Base-by-base conservation (phyloP, 345 rosid species). In the Melaleuca alternifolia region DNA sequence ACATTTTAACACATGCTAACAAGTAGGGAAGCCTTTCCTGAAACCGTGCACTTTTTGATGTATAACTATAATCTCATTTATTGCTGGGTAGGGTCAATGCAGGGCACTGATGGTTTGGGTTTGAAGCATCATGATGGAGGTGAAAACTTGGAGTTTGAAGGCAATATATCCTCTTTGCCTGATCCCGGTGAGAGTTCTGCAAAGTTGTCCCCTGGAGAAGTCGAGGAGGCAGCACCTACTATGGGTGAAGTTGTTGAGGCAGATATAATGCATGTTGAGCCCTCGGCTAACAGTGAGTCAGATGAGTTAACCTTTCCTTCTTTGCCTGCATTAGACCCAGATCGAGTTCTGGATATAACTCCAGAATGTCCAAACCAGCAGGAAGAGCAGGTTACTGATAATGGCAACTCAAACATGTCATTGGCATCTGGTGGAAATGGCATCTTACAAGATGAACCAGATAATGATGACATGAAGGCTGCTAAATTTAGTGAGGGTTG, bases 51-150 rank as follows among this genome's bases (percentile, higher is more conserved):
- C 59, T 50, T 84, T 85, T 79, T 56, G 53, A 54, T 77, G 86
- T 85, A 89, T 95, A 88, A 93, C 92, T 88, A 90, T 89, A 85
- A 93, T 93, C 96, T 94, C 95, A 94, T 94, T 95, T 93, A 91
- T 92, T 94, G 89, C 94, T 95, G 91, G 97, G 94, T 93, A 94
- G 99, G 99, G 95, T 91, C 92, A 91, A 93, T 96, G 98, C 98
- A 97, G 98, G 98, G 92, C 89, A 91, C 92, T 89, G 89, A 93
- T 92, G 92, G 90, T 90, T 92, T 88, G 88, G 93, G 81, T 87
- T 87, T 87, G 88, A 88, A 89, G 83, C 93, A 93, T 84, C 82
- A 62, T 87, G 86, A 88, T 86, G 86, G 88, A 83, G 88, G 88
- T 77, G 41, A 56, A 88, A 88, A 88, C 84, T 59, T 77, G 54